These are phyloP conservation scores for Ceratocystis smalleyi DNA, from an alignment of 2,329 filamentous ascomycete species.

Conservation along the genomic window DNA sequence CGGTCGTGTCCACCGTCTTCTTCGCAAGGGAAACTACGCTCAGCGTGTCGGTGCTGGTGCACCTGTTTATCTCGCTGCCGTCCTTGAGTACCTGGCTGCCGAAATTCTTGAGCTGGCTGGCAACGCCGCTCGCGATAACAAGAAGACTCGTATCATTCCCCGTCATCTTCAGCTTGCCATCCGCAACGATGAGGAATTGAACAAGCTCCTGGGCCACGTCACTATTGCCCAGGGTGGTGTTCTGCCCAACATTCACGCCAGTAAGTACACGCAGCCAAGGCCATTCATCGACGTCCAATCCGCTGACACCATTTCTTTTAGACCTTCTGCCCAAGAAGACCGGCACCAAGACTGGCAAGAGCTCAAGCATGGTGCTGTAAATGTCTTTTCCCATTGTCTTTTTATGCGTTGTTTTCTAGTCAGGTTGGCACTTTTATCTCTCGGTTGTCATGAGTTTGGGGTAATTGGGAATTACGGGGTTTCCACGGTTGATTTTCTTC, in stretches of 20 bases:
- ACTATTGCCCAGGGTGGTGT: slow-evolving; percentile 97
- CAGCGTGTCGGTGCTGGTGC: slow-evolving; percentile 98
- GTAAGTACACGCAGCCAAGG: slow-evolving; percentile 39
- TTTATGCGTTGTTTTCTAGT: slow-evolving; percentile 26
- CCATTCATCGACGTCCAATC: neutral
- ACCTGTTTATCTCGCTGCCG: slow-evolving; percentile 90
- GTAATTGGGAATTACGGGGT: slow-evolving; percentile 55
- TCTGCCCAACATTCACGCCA: slow-evolving; percentile 92
- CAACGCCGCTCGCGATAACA: slow-evolving; percentile 98
- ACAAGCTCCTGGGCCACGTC: slow-evolving; percentile 93
- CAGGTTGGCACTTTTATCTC: slow-evolving; percentile 41
- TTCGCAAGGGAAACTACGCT: slow-evolving; percentile 98
- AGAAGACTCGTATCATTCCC: slow-evolving; percentile 99
- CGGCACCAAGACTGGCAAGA: slow-evolving; percentile 77
- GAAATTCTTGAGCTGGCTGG: slow-evolving; percentile 98
- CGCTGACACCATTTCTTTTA: slow-evolving; percentile 32
- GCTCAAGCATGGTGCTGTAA: slow-evolving; percentile 88
- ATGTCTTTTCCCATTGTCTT: slow-evolving; percentile 38
- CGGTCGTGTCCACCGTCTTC: slow-evolving; percentile 96
- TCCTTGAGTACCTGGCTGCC: slow-evolving; percentile 95
- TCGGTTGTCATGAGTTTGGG: slow-evolving; percentile 68
- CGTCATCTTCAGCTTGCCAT: slow-evolving; percentile 98
- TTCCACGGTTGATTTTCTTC: slow-evolving; percentile 37
- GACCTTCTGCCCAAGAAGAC: slow-evolving; percentile 99
- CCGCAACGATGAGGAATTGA: slow-evolving; percentile 98